phyloP scores from a whole-genome alignment of 345 rosid species.

The Leavenworthia alabamica region DNA sequence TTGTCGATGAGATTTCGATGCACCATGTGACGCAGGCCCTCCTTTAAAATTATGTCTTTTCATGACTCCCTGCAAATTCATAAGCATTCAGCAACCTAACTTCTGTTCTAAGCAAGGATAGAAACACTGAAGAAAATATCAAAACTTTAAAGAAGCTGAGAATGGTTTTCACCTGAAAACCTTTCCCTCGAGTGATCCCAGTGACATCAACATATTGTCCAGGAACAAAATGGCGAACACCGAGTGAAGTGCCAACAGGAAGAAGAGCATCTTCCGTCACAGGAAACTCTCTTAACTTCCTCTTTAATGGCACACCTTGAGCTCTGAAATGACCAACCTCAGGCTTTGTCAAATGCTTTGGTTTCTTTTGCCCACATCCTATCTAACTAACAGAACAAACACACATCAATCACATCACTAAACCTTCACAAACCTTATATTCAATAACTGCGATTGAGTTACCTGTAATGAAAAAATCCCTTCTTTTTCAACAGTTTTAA shows the following conservation, averaged over 20 bases:
- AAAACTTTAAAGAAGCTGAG: background rate
- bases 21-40: slow-evolving; percentile 76
- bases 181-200: slow-evolving; percentile 90
- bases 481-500: slow-evolving; percentile 85
- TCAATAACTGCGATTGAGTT: slow-evolving; percentile 14
- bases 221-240: slow-evolving; percentile 87
- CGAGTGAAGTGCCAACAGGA: slow-evolving; percentile 65
- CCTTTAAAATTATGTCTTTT: slow-evolving; percentile 61
- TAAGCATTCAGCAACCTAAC: slow-evolving; percentile 1
- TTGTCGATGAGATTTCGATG: slow-evolving; percentile 67
- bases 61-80: slow-evolving; percentile 65
- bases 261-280: slow-evolving; percentile 90
- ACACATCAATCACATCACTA: slow-evolving; percentile 19
- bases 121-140: background rate
- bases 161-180: slow-evolving; percentile 62
- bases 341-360: slow-evolving; percentile 83
- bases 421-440: too few relatives aligned
- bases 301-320: slow-evolving; percentile 85
- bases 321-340: slow-evolving; percentile 97
- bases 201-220: slow-evolving; percentile 83
- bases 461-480: slow-evolving; percentile 84
- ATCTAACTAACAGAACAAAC: slow-evolving; percentile 59
- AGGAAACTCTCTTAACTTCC: slow-evolving; percentile 88
- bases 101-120: background rate
- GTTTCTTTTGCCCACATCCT: slow-evolving; percentile 93